Evolutionary conservation across 1,284 basidiomycete species (phyloP).

Genomic region (Cryptococcus sp.): DNA sequence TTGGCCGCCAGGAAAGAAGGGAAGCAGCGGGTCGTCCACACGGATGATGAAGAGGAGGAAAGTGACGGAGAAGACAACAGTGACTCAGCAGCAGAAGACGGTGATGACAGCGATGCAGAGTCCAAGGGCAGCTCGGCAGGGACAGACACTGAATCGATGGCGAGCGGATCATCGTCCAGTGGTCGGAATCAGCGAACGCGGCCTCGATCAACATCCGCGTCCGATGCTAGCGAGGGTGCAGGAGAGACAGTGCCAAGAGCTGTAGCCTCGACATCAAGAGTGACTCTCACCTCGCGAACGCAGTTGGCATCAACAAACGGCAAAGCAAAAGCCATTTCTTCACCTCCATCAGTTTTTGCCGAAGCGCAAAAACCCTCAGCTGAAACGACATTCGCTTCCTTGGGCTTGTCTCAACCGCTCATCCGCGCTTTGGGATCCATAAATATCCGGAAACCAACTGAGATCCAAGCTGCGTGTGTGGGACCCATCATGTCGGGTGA

Average conservation of each 20-base stretch:
- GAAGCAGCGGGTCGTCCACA: conserved; percentile 15
- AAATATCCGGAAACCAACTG: conserved; percentile 83
- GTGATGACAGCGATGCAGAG: conserved; percentile 18
- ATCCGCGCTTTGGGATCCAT: conserved; percentile 73
- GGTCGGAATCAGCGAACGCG: conserved; percentile 12
- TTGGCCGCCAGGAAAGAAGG: conserved; percentile 48
- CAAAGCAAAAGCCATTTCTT: neutral
- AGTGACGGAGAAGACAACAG: conserved; percentile 16
- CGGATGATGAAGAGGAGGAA: conserved; percentile 7
- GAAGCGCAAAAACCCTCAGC: conserved; percentile 71
- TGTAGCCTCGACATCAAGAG: conserved; percentile 29
- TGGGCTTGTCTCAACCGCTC: conserved; percentile 75
- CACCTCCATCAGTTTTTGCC: conserved; percentile 55
- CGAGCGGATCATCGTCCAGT: neutral
- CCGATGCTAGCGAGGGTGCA: conserved; percentile 1
- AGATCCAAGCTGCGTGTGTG: conserved; percentile 87
- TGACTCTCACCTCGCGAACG: conserved; percentile 25
- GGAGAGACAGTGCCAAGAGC: conserved; percentile 2
- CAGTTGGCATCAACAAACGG: neutral
- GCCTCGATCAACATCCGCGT: conserved; percentile 1
- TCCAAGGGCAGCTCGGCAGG: conserved; percentile 7
- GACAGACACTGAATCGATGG: neutral
- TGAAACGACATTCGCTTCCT: conserved; percentile 64
- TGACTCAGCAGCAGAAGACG: conserved; percentile 1
- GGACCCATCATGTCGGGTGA: conserved; percentile 79